Evolutionary conservation across 768 basidiomycete species (phyloP).

Genomic region (Suillus weaverae): DNA sequence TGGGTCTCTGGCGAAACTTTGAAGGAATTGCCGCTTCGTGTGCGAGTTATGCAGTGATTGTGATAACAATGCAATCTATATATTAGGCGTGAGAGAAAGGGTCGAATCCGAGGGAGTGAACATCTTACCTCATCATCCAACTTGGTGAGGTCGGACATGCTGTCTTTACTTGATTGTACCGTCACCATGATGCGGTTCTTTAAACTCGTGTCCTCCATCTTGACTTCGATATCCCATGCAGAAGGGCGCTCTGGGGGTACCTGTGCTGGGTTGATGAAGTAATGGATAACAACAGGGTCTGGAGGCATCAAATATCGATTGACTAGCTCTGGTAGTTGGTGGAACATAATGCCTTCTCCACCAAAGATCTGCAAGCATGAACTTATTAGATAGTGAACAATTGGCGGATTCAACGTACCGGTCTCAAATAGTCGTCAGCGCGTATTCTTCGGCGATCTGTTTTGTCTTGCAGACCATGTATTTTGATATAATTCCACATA

Average conservation of each 20-base stretch:
- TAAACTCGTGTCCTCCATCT: constrained; percentile 74
- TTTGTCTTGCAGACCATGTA: constrained; percentile 80
- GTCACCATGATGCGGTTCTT: constrained; percentile 79
- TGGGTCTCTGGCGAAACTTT: constrained; percentile 78
- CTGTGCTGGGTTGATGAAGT: constrained; percentile 62
- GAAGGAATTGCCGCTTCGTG: constrained; percentile 83
- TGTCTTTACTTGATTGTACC: constrained; percentile 68
- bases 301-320: constrained; percentile 77
- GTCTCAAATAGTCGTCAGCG: constrained; percentile 65
- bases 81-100: constrained; percentile 18
- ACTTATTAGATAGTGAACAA: neutral
- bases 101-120: neutral
- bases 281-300: constrained; percentile 80
- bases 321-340: constrained; percentile 80
- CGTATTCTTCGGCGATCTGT: constrained; percentile 70
- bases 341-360: constrained; percentile 69
- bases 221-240: constrained; percentile 88
- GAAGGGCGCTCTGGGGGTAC: constrained; percentile 68
- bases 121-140: constrained; percentile 85
- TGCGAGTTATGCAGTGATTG: constrained; percentile 87
- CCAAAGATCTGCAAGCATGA: constrained; percentile 58
- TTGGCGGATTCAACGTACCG: constrained; percentile 40
- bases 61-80: constrained; percentile 76
- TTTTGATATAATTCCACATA: constrained; percentile 91
- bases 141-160: constrained; percentile 60